These are phyloP conservation scores for Zasmidium cellare DNA, from an alignment of 2,329 filamentous ascomycete genomes.

Conservation along the genomic window DNA sequence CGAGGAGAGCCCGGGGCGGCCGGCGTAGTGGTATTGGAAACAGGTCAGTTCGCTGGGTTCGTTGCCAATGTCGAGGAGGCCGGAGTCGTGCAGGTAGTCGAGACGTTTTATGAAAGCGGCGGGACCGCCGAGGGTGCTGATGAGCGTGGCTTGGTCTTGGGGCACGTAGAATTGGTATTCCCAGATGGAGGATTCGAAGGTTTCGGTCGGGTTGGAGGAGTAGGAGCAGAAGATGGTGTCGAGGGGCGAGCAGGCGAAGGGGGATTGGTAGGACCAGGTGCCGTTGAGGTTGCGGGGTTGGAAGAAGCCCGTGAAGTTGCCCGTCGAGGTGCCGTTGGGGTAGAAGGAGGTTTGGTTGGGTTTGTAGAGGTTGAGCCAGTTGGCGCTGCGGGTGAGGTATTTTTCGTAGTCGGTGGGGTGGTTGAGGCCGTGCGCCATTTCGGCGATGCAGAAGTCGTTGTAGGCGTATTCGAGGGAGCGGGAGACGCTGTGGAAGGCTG, in stretches of 20 bases:
- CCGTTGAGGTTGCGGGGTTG: slow-evolving; percentile 66
- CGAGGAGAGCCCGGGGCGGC: slow-evolving; percentile 35
- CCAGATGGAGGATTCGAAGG: slow-evolving; percentile 71
- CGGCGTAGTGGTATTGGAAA: slow-evolving; percentile 46
- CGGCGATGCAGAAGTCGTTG: slow-evolving; percentile 68
- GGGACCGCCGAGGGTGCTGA: slow-evolving; percentile 41
- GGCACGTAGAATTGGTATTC: slow-evolving; percentile 64
- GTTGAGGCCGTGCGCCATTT: slow-evolving; percentile 62
- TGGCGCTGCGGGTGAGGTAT: slow-evolving; percentile 63
- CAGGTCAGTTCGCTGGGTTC: slow-evolving; percentile 46
- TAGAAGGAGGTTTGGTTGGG: slow-evolving; percentile 53
- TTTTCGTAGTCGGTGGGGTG: slow-evolving; percentile 53
- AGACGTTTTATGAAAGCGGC: slow-evolving; percentile 39
- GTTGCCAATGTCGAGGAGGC: slow-evolving; percentile 45
- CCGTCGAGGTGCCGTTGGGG: slow-evolving; percentile 57
- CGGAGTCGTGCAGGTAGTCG: slow-evolving; percentile 43
- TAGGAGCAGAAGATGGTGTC: slow-evolving; percentile 49
- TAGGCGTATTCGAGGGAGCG: slow-evolving; percentile 71
- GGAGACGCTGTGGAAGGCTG: slow-evolving; percentile 66
- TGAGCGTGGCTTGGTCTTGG: slow-evolving; percentile 40
- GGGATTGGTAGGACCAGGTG: slow-evolving; percentile 68
- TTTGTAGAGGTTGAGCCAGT: slow-evolving; percentile 75
- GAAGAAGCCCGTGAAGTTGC: slow-evolving; percentile 65
- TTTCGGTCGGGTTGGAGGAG: slow-evolving; percentile 58
- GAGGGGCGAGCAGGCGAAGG: slow-evolving; percentile 52